Percentiles rank a stretch among this genome's conserved stretches.
These are phyloP conservation scores for Parathielavia appendiculata DNA, from an alignment of 495 filamentous ascomycete species.

Conservation along the genomic window DNA sequence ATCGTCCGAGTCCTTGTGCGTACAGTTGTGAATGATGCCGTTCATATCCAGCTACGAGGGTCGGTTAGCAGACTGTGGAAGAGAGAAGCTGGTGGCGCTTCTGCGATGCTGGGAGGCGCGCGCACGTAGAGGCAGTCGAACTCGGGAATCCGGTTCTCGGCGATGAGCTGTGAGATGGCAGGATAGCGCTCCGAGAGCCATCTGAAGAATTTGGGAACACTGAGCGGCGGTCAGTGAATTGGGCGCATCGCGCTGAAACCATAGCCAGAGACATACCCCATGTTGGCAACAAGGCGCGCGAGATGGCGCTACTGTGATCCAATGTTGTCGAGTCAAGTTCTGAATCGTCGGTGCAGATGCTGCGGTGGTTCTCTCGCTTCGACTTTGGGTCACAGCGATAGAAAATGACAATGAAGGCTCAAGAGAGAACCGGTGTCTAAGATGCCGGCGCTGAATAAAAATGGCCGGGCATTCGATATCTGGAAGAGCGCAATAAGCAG, in stretches of 20 bases:
- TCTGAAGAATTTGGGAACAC: conserved; percentile 90
- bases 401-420: background rate
- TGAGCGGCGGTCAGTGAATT: conserved; percentile 42
- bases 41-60: conserved; percentile 83
- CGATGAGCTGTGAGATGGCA: conserved; percentile 96
- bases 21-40: conserved; percentile 99
- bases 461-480: conserved; percentile 30
- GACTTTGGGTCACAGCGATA: background rate
- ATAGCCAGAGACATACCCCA: conserved; percentile 25
- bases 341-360: background rate
- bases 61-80: conserved; percentile 22
- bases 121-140: conserved; percentile 92
- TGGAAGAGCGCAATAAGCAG: background rate
- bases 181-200: conserved; percentile 99
- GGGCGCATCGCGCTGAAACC: background rate
- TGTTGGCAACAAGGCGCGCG: conserved; percentile 17
- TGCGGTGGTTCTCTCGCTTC: background rate
- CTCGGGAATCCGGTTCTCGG: conserved; percentile 97
- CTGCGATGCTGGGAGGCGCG: conserved; percentile 17
- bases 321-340: background rate
- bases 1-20: conserved; percentile 89
- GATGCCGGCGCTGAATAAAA: conserved; percentile 35
- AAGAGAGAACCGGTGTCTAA: background rate
- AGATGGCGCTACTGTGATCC: conserved; percentile 6
- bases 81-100: background rate